Evolutionary conservation across 768 basidiomycete genomes (phyloP).

Genomic region (Myochromella boudieri): DNA sequence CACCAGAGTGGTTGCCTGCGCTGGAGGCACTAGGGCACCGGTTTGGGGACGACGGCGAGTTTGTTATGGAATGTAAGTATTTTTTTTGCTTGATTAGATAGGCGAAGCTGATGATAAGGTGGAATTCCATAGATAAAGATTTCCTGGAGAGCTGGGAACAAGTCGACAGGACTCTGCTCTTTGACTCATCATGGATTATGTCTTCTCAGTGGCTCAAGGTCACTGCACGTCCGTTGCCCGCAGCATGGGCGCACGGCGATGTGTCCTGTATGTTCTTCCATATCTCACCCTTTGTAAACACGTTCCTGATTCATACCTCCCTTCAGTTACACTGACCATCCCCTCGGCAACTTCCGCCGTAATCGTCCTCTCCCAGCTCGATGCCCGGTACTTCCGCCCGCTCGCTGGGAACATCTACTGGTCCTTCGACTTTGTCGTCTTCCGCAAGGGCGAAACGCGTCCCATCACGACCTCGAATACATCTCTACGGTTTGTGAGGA

Average conservation of each 20-base stretch:
- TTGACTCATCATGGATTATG: slow-evolving; percentile 39
- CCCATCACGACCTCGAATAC: slow-evolving; percentile 20
- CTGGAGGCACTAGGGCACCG: slow-evolving; percentile 41
- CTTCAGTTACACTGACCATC: slow-evolving; percentile 34
- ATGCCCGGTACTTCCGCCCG: slow-evolving; percentile 32
- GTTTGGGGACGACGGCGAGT: slow-evolving; percentile 54
- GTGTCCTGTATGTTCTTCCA: slow-evolving; percentile 33
- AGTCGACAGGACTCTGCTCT: slow-evolving; percentile 37
- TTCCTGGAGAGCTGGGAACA: slow-evolving; percentile 37
- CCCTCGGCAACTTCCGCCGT: slow-evolving; percentile 26
- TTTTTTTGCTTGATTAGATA: too few species aligned
- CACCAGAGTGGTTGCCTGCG: slow-evolving; percentile 44
- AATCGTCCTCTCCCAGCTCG: slow-evolving; percentile 38
- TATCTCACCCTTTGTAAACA: neutral
- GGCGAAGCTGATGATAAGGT: too few species aligned
- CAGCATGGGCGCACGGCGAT: slow-evolving; percentile 40
- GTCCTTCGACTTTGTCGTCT: slow-evolving; percentile 37
- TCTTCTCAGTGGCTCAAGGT: slow-evolving; percentile 42
- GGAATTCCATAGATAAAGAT: slow-evolving; percentile 28
- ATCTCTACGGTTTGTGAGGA: slow-evolving; percentile 17
- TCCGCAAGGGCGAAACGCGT: slow-evolving; percentile 29
- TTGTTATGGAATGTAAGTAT: slow-evolving; percentile 52
- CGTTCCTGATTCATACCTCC: too few species aligned
- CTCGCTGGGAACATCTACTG: slow-evolving; percentile 25
- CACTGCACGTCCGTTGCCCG: slow-evolving; percentile 20